Conservation (phyloP, 83 land plant species). For the Diphasiastrum complanatum region DNA sequence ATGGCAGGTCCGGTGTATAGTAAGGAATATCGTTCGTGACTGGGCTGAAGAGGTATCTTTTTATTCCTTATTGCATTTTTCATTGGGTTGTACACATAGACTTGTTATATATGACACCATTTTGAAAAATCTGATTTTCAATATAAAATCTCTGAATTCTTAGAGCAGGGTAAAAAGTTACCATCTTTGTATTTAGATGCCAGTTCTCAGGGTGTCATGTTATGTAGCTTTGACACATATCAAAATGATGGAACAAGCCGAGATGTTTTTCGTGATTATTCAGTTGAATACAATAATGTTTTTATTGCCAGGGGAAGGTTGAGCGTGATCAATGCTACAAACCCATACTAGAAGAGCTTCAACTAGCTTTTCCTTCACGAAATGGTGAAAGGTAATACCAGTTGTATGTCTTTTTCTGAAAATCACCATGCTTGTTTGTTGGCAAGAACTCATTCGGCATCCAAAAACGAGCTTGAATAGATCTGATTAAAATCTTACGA, state of each 20-base stretch:
- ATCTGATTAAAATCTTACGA: no score
- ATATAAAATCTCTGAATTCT: no score
- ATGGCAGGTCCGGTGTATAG: conserved; percentile 79
- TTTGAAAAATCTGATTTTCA: neutral
- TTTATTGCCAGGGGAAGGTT: conserved; percentile 46
- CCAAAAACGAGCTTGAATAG: no score
- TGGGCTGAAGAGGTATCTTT: conserved; percentile 85
- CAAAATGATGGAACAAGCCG: no score
- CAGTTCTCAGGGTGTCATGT: no score
- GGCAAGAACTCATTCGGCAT: no score
- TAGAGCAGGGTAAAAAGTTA: no score
- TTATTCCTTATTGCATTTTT: neutral
- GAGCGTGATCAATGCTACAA: conserved; percentile 93
- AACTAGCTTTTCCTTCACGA: conserved; percentile 56
- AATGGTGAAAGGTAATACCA: conserved; percentile 44
- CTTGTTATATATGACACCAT: neutral
- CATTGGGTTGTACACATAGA: neutral
- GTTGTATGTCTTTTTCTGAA: no score
- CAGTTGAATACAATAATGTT: no score
- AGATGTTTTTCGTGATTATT: neutral
- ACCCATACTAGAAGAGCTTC: conserved; percentile 89
- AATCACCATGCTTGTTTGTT: no score
- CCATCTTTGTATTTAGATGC: no score
- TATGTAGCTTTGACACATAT: no score
- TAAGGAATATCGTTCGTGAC: conserved; percentile 93